Conservation (phyloP, 305 asterid species). For the Rubia peregrina region DNA sequence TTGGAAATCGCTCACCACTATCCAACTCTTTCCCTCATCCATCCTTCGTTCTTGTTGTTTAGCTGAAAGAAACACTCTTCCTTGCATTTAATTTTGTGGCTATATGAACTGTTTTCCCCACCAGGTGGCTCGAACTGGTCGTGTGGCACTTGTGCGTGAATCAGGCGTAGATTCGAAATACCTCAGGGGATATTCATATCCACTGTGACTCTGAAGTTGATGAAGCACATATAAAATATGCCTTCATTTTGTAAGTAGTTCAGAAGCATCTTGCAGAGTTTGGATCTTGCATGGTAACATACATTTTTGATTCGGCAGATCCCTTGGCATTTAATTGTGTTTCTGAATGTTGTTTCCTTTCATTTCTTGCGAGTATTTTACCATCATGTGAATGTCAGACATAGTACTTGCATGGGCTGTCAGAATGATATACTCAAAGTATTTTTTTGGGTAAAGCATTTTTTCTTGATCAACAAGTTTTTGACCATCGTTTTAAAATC, state of each 20-base stretch:
- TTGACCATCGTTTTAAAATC: too few relatives aligned
- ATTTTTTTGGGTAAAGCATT: too few relatives aligned
- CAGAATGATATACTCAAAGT: too few relatives aligned
- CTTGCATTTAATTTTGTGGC: background rate
- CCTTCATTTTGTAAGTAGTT: background rate
- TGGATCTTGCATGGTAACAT: background rate
- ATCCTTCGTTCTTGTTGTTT: background rate
- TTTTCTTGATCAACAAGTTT: too few relatives aligned
- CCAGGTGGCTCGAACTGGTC: conserved; percentile 91
- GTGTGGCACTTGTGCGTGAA: conserved; percentile 71
- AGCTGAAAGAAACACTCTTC: background rate
- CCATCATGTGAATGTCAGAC: background rate
- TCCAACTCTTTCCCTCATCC: background rate
- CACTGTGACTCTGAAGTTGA: conserved; percentile 28
- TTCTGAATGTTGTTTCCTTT: background rate
- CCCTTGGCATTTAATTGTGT: background rate
- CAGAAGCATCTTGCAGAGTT: background rate
- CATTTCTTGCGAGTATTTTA: background rate
- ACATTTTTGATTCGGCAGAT: background rate
- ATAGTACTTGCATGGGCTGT: background rate
- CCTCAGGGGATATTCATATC: conserved; percentile 80
- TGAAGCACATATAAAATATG: background rate
- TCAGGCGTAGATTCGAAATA: conserved; percentile 84
- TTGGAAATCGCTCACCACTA: background rate
- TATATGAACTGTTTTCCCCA: conserved; percentile 9